phyloP scores from a whole-genome alignment of 768 basidiomycete species.

The Naganishia friedmannii region DNA sequence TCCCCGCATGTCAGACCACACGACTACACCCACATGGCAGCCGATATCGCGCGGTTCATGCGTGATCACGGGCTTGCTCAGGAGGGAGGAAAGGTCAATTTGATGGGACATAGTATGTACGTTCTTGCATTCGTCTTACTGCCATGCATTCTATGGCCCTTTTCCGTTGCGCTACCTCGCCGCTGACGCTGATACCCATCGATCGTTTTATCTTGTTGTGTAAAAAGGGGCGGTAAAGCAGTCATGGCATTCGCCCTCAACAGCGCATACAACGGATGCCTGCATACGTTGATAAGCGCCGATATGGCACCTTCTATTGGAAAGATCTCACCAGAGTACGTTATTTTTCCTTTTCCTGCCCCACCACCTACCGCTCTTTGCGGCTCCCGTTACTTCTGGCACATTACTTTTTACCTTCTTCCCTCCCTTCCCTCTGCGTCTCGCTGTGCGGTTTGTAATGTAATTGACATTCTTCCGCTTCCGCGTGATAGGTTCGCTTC shows the following conservation, averaged over 20 bases:
- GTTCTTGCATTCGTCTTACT: slow-evolving; percentile 40
- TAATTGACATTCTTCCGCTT: background rate
- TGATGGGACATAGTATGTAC: slow-evolving; percentile 88
- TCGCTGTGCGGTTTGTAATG: background rate
- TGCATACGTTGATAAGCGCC: slow-evolving; percentile 59
- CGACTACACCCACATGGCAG: slow-evolving; percentile 74
- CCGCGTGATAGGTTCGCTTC: slow-evolving; percentile 55
- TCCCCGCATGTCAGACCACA: slow-evolving; percentile 73
- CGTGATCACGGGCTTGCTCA: slow-evolving; percentile 53
- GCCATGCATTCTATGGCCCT: background rate
- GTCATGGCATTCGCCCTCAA: slow-evolving; percentile 52
- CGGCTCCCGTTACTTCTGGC: background rate
- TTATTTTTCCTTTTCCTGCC: slow-evolving; percentile 6
- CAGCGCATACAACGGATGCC: slow-evolving; percentile 42
- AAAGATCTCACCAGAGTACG: slow-evolving; percentile 60
- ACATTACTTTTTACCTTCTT: background rate
- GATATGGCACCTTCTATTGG: slow-evolving; percentile 73
- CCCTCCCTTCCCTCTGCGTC: background rate
- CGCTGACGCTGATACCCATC: background rate
- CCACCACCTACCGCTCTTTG: too few relatives aligned
- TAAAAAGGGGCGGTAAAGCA: slow-evolving; percentile 71
- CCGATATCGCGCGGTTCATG: slow-evolving; percentile 71
- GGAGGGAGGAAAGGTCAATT: slow-evolving; percentile 58
- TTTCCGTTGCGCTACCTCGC: too few relatives aligned
- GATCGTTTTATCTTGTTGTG: background rate